Evolutionary conservation across 768 basidiomycete genomes (phyloP).

Genomic region (Naganishia antarctica): DNA sequence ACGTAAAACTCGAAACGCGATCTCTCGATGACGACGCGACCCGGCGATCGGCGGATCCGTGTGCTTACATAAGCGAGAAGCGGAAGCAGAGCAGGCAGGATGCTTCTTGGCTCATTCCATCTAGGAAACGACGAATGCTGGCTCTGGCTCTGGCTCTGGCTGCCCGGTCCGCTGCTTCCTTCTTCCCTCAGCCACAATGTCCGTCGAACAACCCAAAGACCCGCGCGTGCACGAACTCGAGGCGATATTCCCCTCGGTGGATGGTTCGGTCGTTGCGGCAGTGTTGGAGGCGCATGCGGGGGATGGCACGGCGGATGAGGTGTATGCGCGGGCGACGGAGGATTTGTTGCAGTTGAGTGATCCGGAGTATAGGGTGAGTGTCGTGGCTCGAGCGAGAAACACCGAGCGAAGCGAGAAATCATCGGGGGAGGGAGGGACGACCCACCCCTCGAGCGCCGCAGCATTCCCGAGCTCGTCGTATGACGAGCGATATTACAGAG

Average conservation of each 20-base stretch:
- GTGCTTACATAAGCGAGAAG: no score
- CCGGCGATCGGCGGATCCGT: no score
- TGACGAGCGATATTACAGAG: no score
- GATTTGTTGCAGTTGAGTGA: slow-evolving; percentile 48
- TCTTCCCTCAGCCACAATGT: not conserved
- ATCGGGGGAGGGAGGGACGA: not conserved
- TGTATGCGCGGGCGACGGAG: slow-evolving; percentile 48
- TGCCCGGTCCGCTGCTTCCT: no score
- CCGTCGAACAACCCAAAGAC: not conserved
- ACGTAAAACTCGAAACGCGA: no score
- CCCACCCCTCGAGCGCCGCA: not conserved
- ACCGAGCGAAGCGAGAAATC: slow-evolving; percentile 2
- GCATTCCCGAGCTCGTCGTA: no score
- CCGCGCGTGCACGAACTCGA: slow-evolving; percentile 28
- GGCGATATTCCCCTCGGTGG: slow-evolving; percentile 46
- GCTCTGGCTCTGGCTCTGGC: no score
- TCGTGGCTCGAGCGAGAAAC: not conserved
- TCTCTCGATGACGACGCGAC: no score
- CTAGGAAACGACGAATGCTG: no score
- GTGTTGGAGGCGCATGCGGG: slow-evolving; percentile 40
- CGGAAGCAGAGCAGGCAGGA: no score
- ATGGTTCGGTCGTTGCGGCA: slow-evolving; percentile 43
- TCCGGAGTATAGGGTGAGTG: slow-evolving; percentile 39
- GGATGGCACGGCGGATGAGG: slow-evolving; percentile 8
- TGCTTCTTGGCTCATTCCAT: no score